Evolutionary conservation across 1,284 basidiomycete genomes (phyloP), one percentile per base, ranked within the genome.

Genomic region (Inonotus obliquus): DNA sequence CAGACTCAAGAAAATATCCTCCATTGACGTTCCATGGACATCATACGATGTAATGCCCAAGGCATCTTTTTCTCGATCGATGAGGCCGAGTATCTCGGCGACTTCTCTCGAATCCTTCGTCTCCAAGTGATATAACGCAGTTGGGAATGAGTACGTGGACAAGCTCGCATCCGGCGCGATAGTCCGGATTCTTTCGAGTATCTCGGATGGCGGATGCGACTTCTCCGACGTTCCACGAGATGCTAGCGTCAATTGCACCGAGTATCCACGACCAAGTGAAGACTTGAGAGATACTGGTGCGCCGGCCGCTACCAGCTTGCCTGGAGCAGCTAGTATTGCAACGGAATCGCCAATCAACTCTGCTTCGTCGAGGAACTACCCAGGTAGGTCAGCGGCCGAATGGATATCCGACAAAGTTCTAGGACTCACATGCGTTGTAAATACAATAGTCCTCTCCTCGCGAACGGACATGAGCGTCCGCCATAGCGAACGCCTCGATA

Each of bases 401-500:
- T 57, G 61, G 45, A 55, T 23, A 38, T 9, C 14, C 32, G 5
- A 17, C 57, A 27, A 4, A 48, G 52, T 29, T 61, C 21, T 27
- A 32, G 39, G 9, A 71, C 81, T 63, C 66, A 83, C 83, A 70
- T 90, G 87, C 1, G 86, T 89, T 0, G 87, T 89, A 67, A 89
- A 84, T 7, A 90, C 74, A 44, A 89, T 79, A 0, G 85, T 85
- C 25, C 87, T 77, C 29, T 83, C 81, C 35, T 85, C 76, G n/a
- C 86, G 79, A 51, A 89, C 83, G 0, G 82, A 79, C 4, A 81
- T 86, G 54, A 92, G 72, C 0, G 86, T 86, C 63, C 85, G 80
- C 91, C 91, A 93, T 27, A 93, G 75, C 0, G 91, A 85, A 49
- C 91, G 79, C 52, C 91, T 78, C 53, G 89, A 90, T 38, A 92